Conservation (phyloP, 495 filamentous ascomycete genomes). For the Lophium mytilinum region DNA sequence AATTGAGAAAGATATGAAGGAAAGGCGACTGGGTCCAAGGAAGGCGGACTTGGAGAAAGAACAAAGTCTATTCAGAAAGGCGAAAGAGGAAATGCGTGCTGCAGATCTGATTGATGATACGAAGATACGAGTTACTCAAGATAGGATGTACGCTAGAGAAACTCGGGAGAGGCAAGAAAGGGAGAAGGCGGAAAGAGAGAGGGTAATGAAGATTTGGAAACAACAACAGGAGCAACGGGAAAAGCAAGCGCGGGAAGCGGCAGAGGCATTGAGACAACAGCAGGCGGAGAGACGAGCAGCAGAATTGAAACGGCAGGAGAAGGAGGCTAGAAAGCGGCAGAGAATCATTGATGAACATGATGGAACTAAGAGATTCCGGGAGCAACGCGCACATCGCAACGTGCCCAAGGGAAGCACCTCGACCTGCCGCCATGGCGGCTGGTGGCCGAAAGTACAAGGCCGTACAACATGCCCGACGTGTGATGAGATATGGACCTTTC, state of each 20-base stretch:
- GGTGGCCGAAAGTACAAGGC: conserved; percentile 28
- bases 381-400: neutral
- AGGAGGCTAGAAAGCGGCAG: neutral
- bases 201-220: neutral
- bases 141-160: conserved; percentile 8
- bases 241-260: conserved; percentile 8
- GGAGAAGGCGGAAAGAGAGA: conserved; percentile 9
- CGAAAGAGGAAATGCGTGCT: conserved; percentile 6
- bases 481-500: conserved; percentile 22
- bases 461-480: conserved; percentile 20
- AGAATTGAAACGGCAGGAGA: conserved; percentile 9
- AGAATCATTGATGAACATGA: too few relatives aligned
- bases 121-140: conserved; percentile 8
- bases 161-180: conserved; percentile 10
- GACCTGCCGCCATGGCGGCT: conserved; percentile 23
- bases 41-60: conserved; percentile 13
- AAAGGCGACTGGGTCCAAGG: conserved; percentile 20
- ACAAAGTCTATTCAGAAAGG: conserved; percentile 19
- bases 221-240: conserved; percentile 10
- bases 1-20: conserved; percentile 29
- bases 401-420: neutral
- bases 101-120: conserved; percentile 11
- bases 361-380: conserved; percentile 4
- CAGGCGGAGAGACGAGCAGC: conserved; percentile 4
- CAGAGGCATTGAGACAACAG: conserved; percentile 8